Evolutionary conservation across 2,329 filamentous ascomycete genomes (phyloP).

Genomic region (Alternaria sp.): DNA sequence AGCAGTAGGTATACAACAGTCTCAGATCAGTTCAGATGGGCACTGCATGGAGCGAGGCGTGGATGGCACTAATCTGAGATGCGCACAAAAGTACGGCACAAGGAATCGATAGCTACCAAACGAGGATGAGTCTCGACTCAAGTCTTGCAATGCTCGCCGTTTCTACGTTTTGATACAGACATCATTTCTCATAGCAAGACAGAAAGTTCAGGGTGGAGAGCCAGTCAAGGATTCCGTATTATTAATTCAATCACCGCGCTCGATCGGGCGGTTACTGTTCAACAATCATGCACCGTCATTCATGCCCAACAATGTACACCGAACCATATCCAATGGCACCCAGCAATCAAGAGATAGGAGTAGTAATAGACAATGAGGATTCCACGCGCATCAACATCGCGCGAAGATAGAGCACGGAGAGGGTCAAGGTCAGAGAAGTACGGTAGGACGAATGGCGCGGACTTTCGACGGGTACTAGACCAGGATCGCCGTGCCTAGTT

Average conservation of each 20-base stretch:
- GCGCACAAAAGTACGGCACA: not conserved
- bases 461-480: constrained; percentile 10
- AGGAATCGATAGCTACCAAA: not conserved
- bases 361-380: not conserved
- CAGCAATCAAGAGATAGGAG: not conserved
- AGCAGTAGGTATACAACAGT: not conserved
- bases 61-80: not conserved
- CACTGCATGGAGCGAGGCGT: not conserved
- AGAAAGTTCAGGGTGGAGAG: not conserved
- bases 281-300: not conserved
- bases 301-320: not conserved
- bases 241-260: not conserved
- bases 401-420: not conserved
- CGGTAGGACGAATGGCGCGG: constrained; percentile 5
- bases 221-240: not conserved
- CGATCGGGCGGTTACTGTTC: not conserved
- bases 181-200: not conserved
- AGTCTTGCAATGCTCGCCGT: constrained; percentile 2
- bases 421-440: constrained; percentile 1
- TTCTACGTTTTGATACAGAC: not conserved
- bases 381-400: not conserved
- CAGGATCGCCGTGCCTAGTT: constrained; percentile 12
- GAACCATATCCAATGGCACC: not conserved
- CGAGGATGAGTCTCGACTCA: not conserved
- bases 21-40: not conserved